Evolutionary conservation across 441 rosid genomes (phyloP).

Genomic region (Hypseocharis bilobata): DNA sequence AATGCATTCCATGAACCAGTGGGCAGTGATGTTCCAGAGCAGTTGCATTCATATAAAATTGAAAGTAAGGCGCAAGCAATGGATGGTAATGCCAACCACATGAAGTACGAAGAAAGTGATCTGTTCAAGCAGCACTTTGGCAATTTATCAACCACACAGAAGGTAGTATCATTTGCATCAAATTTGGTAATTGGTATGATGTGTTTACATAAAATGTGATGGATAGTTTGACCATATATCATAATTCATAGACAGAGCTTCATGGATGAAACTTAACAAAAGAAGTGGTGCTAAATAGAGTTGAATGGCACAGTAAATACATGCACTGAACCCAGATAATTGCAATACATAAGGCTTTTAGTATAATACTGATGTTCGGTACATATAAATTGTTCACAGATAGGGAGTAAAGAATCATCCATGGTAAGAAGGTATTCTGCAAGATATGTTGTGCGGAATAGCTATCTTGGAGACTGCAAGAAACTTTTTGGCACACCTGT

Average conservation of each 20-base stretch:
- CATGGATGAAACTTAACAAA: background rate
- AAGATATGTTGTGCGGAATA: conserved; percentile 39
- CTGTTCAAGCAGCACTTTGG: conserved; percentile 46
- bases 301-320: background rate
- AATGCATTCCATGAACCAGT: conserved; percentile 7
- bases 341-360: background rate
- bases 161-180: conserved; percentile 31
- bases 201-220: background rate
- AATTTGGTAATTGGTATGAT: background rate
- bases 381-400: conserved; percentile 27
- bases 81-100: conserved; percentile 18
- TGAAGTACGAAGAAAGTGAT: conserved; percentile 30
- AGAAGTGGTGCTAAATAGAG: background rate
- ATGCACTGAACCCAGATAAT: background rate
- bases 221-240: background rate
- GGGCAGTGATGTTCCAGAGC: conserved; percentile 19
- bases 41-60: conserved; percentile 18
- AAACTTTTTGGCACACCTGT: conserved; percentile 35
- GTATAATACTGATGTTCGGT: conserved; percentile 7
- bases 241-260: background rate
- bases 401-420: conserved; percentile 31
- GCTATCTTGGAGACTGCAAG: conserved; percentile 33
- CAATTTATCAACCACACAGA: conserved; percentile 38
- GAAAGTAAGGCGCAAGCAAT: conserved; percentile 25
- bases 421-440: conserved; percentile 47